phyloP scores from a whole-genome alignment of 257 asterid species.

The Solanum neorickii region DNA sequence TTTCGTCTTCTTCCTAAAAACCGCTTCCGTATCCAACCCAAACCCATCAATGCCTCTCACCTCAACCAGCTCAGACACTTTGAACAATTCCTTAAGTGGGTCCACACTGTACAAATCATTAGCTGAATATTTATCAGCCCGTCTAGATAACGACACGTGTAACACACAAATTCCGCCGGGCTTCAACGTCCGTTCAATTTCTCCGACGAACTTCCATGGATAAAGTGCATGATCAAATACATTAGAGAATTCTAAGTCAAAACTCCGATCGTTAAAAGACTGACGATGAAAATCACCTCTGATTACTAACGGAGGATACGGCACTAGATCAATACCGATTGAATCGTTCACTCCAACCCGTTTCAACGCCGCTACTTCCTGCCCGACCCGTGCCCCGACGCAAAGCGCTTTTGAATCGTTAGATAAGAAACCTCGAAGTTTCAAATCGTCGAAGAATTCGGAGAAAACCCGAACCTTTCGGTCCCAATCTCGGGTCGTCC shows the following conservation, averaged over 20 bases:
- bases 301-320: constrained; percentile 72
- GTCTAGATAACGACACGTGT: constrained; percentile 56
- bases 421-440: constrained; percentile 16
- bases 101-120: constrained; percentile 73
- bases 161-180: constrained; percentile 68
- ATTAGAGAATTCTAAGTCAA: constrained; percentile 88
- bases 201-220: constrained; percentile 63
- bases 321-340: constrained; percentile 82
- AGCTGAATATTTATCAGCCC: constrained; percentile 84
- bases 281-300: constrained; percentile 80
- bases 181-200: constrained; percentile 74
- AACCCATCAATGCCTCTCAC: constrained; percentile 67
- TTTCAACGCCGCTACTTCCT: constrained; percentile 74
- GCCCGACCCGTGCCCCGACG: constrained; percentile 92
- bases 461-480: constrained; percentile 63
- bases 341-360: constrained; percentile 68
- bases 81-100: constrained; percentile 65
- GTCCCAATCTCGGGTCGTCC: constrained; percentile 93
- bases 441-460: constrained; percentile 37
- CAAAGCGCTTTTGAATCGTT: constrained; percentile 55
- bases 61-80: constrained; percentile 42
- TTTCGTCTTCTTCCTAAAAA: constrained; percentile 43
- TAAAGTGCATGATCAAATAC: constrained; percentile 95
- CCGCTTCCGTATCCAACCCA: constrained; percentile 87
- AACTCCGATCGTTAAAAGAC: constrained; percentile 50